A percentile compares a stretch with the other conserved stretches of the same genome.
phyloP scores from a whole-genome alignment of 2,329 filamentous ascomycete genomes.

The Dryadomyces quercus-mongolicae region DNA sequence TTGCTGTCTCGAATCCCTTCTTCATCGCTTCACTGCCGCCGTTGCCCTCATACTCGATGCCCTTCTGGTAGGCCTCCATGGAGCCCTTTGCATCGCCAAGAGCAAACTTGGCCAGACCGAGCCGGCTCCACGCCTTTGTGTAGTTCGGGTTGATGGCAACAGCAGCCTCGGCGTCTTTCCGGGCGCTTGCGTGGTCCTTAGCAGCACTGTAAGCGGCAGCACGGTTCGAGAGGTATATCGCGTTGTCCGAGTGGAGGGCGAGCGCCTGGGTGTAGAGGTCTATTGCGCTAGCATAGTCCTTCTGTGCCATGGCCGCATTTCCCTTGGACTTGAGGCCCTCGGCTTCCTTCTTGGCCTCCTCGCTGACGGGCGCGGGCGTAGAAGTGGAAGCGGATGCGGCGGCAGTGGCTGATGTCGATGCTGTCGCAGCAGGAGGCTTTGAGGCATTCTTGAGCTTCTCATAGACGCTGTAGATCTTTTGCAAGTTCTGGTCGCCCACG shows the following conservation, averaged over 20 bases:
- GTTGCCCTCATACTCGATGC: conserved; percentile 87
- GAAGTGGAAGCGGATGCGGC: conserved; percentile 15
- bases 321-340: conserved; percentile 82
- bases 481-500: conserved; percentile 74
- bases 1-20: conserved; percentile 90
- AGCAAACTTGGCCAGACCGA: conserved; percentile 84
- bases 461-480: conserved; percentile 89
- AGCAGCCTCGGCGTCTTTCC: conserved; percentile 80
- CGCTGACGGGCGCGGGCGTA: conserved; percentile 23
- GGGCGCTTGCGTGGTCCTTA: conserved; percentile 72
- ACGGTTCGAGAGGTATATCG: conserved; percentile 95
- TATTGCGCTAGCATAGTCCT: conserved; percentile 77
- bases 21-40: conserved; percentile 96
- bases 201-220: conserved; percentile 84
- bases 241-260: conserved; percentile 68
- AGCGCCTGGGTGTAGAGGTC: conserved; percentile 83
- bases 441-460: conserved; percentile 70
- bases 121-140: conserved; percentile 92
- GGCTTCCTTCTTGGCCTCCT: conserved; percentile 63
- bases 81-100: conserved; percentile 81
- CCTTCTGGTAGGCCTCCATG: conserved; percentile 88
- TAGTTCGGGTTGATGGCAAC: conserved; percentile 81
- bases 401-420: conserved; percentile 26
- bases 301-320: conserved; percentile 89
- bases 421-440: conserved; percentile 23